Percentiles rank a stretch among this genome's conserved stretches.
Conservation (phyloP, 371 early-diverging fungal genomes). For the Mucor sp. region DNA sequence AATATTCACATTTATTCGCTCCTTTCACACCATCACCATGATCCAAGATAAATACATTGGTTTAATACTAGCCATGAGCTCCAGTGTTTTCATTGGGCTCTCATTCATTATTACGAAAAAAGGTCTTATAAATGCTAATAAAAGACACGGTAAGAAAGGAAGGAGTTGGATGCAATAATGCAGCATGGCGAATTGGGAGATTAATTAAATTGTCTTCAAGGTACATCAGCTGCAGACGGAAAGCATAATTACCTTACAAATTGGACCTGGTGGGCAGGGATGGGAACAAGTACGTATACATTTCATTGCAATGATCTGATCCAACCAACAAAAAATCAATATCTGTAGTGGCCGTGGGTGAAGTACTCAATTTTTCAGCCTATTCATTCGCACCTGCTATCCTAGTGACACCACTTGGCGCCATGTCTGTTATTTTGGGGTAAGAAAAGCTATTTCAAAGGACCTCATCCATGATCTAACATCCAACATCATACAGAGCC, state of each 20-base stretch:
- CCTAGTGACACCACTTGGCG: slow-evolving; percentile 90
- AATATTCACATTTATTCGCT: neutral
- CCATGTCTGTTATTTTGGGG: slow-evolving; percentile 85
- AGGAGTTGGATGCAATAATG: neutral
- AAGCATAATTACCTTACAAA: neutral
- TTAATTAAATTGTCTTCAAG: slow-evolving; percentile 12
- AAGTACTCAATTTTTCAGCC: slow-evolving; percentile 90
- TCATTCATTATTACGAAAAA: slow-evolving; percentile 88
- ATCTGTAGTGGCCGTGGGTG: slow-evolving; percentile 81
- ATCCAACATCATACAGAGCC: slow-evolving; percentile 17
- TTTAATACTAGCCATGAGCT: slow-evolving; percentile 77
- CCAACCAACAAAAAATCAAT: neutral
- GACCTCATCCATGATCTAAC: neutral
- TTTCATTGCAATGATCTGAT: neutral
- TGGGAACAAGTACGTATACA: slow-evolving; percentile 71
- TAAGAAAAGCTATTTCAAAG: slow-evolving; percentile 17
- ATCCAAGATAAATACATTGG: slow-evolving; percentile 83
- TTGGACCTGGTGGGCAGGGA: slow-evolving; percentile 91
- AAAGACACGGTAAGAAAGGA: slow-evolving; percentile 31
- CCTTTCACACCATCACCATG: slow-evolving; percentile 21
- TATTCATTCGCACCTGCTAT: slow-evolving; percentile 94
- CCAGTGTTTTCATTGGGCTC: slow-evolving; percentile 80
- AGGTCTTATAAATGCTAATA: slow-evolving; percentile 74
- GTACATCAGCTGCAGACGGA: slow-evolving; percentile 69
- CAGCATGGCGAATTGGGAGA: neutral